phyloP scores from a whole-genome alignment of 306 rosid genomes.

The Pyrus bretschneideri region DNA sequence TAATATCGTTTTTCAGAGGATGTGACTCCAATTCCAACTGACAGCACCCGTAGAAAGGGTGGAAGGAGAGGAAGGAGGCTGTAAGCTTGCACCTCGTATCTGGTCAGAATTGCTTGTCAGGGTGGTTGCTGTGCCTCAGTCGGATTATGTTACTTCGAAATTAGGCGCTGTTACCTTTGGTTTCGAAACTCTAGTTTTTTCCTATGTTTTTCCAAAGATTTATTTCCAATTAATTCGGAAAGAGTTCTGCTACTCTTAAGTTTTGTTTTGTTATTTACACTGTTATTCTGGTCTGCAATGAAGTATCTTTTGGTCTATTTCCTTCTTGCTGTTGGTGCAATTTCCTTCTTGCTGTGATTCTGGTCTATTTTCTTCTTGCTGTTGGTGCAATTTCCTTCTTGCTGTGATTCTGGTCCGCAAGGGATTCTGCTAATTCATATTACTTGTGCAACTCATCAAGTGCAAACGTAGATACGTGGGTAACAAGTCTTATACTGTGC shows the following conservation, averaged over 20 bases:
- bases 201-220: background rate
- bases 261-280: background rate
- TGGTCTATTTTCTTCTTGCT: background rate
- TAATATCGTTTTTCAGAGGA: conserved; percentile 51
- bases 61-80: conserved; percentile 85
- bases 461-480: too few species aligned
- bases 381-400: too few species aligned
- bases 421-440: too few species aligned
- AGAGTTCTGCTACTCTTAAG: background rate
- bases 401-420: too few species aligned
- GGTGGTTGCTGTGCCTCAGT: conserved; percentile 9
- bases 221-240: conserved; percentile 6
- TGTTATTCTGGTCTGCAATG: background rate
- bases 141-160: conserved; percentile 9
- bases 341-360: too few species aligned
- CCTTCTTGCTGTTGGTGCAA: background rate
- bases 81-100: conserved; percentile 22
- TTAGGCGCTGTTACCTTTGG: conserved; percentile 19
- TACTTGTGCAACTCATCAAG: too few species aligned
- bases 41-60: conserved; percentile 82
- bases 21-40: conserved; percentile 75
- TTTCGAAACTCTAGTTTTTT: conserved; percentile 30
- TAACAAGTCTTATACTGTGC: too few species aligned
- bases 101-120: conserved; percentile 2
- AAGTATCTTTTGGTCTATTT: background rate